Evolutionary conservation across 1,284 basidiomycete genomes (phyloP).

Genomic region (Fomitopsis betulina): DNA sequence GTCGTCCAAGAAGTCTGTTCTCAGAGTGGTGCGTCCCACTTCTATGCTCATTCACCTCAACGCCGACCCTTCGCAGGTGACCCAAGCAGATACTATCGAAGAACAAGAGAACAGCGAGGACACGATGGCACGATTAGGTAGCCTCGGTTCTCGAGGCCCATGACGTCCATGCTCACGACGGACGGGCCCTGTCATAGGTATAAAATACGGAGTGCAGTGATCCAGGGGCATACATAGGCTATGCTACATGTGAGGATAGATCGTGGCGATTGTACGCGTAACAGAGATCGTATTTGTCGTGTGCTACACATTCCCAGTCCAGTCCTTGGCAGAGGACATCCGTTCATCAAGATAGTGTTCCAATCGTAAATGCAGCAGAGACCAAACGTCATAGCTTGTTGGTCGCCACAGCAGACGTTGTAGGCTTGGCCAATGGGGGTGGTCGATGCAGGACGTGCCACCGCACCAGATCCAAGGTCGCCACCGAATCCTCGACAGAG

Average conservation of each 20-base stretch:
- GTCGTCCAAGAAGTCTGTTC: slow-evolving; percentile 96
- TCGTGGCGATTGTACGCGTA: not conserved
- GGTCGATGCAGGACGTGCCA: slow-evolving; percentile 60
- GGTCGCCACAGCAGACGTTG: not conserved
- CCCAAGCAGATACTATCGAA: slow-evolving; percentile 74
- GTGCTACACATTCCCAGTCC: slow-evolving; percentile 7
- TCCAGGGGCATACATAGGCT: not conserved
- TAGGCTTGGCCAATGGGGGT: slow-evolving; percentile 31
- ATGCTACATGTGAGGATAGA: not conserved
- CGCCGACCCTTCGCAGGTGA: slow-evolving; percentile 49
- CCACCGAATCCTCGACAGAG: slow-evolving; percentile 78
- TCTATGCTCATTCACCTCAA: not conserved
- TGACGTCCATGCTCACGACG: slow-evolving; percentile 5
- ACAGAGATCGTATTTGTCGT: not conserved
- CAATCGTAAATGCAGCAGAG: not conserved
- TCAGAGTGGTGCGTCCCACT: slow-evolving; percentile 64
- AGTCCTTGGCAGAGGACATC: not conserved
- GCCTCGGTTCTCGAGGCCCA: slow-evolving; percentile 25
- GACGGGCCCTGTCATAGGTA: not conserved
- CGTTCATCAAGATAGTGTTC: not conserved
- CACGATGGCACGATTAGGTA: slow-evolving; percentile 66
- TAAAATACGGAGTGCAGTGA: not conserved
- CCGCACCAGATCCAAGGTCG: slow-evolving; percentile 82
- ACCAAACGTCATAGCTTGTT: not conserved
- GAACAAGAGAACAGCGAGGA: slow-evolving; percentile 81